Evolutionary conservation across 2,329 filamentous ascomycete species (phyloP), one percentile per base, ranked within the genome.

Genomic region (Penicillium sp.): DNA sequence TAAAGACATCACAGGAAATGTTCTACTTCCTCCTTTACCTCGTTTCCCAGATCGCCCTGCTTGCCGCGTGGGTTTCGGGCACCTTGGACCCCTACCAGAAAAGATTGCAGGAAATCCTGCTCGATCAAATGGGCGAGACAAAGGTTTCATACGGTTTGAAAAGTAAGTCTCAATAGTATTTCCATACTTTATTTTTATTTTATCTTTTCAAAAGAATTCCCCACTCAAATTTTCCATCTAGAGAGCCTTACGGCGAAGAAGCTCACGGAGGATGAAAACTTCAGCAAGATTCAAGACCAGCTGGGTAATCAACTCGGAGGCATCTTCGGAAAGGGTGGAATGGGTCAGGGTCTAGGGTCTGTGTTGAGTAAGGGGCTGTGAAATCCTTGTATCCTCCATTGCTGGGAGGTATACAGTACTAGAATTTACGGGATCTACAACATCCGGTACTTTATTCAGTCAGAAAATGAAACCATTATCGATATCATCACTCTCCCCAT

Each of bases 61-160:
- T 63, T 7, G 54, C 41, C 15, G 66, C 66, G 3, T 69, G 67
- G 67, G 62, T 69, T 20, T 55, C 56, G 4, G 67, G 67, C 21
- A 53, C 55, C n/a, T 54, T 69, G 7, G 67, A 69, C 42, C 55
- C 58, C 9, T 65, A 65, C 34, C 66, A 69, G 51, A 64, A 64
- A 34, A 54, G 52, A 23, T 43, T 64, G 3, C 65, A 69, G 45
- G 65, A 70, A 26, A 46, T 66, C 0, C n/a, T 66, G 4, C 51
- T 70, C 0, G 60, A 67, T 20, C 53, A 51, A 20, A 65, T 68
- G 59, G 67, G 66, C 0, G 67, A 69, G 39, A 68, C 54, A 4
- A 68, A 65, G 29, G 56, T 58, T 1, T 64, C 63, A 1, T 66
- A 65, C 49, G 56, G 57, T 15, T 12, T 67, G 17, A 67, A 66